Evolutionary conservation across 805 yeast species (phyloP).

Genomic region (Cyberlindnera maclurae): DNA sequence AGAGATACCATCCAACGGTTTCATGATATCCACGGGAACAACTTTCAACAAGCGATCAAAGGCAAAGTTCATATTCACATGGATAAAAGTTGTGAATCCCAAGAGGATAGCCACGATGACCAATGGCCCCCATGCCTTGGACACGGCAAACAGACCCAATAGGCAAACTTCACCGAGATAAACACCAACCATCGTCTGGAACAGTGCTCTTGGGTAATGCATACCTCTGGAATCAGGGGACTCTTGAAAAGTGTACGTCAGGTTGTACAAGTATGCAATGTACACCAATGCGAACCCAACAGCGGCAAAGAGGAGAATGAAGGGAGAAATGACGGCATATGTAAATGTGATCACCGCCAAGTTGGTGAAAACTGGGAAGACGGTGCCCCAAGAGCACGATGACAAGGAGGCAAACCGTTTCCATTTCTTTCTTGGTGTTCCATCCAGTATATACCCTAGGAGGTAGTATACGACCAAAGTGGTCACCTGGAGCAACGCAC

Average conservation of each 20-base stretch:
- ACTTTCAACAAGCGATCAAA: conserved; percentile 53
- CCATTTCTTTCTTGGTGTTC: conserved; percentile 63
- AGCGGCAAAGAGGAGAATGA: conserved; percentile 68
- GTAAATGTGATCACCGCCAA: conserved; percentile 63
- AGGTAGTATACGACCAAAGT: conserved; percentile 53
- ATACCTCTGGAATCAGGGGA: conserved; percentile 71
- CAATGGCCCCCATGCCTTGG: conserved; percentile 94
- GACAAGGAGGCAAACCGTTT: conserved; percentile 48
- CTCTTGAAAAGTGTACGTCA: conserved; percentile 62
- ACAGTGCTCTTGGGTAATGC: conserved; percentile 82
- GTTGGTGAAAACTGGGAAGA: conserved; percentile 69
- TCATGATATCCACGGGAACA: conserved; percentile 69
- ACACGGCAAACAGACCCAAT: conserved; percentile 80
- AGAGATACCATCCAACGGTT: conserved; percentile 63
- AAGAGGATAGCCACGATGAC: conserved; percentile 65
- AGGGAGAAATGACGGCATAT: conserved; percentile 71
- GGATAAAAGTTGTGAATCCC: conserved; percentile 61
- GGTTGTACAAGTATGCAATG: conserved; percentile 72
- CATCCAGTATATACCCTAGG: conserved; percentile 49
- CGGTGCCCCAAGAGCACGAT: conserved; percentile 62
- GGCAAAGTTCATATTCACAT: conserved; percentile 55
- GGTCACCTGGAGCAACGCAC: conserved; percentile 55
- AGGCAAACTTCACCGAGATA: conserved; percentile 84
- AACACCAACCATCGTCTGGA: conserved; percentile 82
- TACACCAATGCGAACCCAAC: conserved; percentile 66